Evolutionary conservation across 2,329 filamentous ascomycete species (phyloP).

Genomic region (Podosphaera fusca): DNA sequence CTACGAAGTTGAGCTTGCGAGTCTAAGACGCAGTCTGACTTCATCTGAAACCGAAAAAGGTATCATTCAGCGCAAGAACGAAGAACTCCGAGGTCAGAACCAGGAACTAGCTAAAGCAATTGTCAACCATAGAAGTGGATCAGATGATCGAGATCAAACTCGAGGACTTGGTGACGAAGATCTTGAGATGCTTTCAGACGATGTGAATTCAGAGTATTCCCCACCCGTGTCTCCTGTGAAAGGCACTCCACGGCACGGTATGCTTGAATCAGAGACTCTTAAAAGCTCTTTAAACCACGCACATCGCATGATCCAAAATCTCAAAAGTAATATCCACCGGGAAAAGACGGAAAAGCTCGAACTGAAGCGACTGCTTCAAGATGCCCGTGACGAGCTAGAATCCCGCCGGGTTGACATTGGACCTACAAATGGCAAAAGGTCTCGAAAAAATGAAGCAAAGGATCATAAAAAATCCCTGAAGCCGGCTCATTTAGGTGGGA

Average conservation of each 20-base stretch:
- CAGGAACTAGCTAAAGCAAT: constrained; percentile 73
- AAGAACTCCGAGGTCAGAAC: constrained; percentile 74
- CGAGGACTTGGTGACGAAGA: constrained; percentile 36
- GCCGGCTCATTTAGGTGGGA: constrained; percentile 50
- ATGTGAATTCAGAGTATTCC: constrained; percentile 66
- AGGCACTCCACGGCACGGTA: constrained; percentile 68
- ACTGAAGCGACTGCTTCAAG: constrained; percentile 81
- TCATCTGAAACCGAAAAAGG: constrained; percentile 57
- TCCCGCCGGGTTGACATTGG: constrained; percentile 29
- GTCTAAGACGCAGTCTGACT: constrained; percentile 56
- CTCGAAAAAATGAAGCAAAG: constrained; percentile 36
- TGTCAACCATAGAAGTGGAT: constrained; percentile 44
- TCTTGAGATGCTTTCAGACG: constrained; percentile 40
- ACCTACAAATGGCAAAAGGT: constrained; percentile 30
- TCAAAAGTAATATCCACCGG: constrained; percentile 83
- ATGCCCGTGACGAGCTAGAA: constrained; percentile 78
- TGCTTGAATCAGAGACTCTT: constrained; percentile 85
- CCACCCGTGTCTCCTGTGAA: constrained; percentile 81
- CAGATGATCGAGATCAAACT: constrained; percentile 39
- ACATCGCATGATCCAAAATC: constrained; percentile 85
- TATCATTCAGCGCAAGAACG: constrained; percentile 62
- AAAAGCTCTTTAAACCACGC: constrained; percentile 87
- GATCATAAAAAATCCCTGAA: constrained; percentile 51
- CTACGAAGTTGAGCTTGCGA: constrained; percentile 71
- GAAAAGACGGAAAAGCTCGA: constrained; percentile 98